Evolutionary conservation across 345 rosid species (phyloP).

Genomic region (Streptanthus diversifolius): DNA sequence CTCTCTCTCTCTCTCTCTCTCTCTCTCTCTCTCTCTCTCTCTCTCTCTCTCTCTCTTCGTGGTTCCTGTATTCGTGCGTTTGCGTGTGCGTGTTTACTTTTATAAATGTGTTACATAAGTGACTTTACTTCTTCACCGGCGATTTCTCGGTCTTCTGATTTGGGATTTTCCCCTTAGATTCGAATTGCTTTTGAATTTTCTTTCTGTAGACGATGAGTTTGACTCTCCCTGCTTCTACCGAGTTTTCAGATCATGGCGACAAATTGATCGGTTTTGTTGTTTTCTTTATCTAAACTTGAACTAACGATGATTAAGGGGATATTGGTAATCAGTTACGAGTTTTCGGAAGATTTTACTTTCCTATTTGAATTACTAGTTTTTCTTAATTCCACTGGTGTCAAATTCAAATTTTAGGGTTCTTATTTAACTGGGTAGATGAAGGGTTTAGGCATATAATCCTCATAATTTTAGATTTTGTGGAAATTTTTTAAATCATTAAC

Average conservation of each 20-base stretch:
- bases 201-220: neutral
- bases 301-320: neutral
- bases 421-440: neutral
- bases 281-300: neutral
- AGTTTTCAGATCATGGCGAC: neutral
- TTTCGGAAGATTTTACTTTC: neutral
- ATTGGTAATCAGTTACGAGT: neutral
- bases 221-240: slow-evolving; percentile 10
- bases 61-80: slow-evolving; percentile 4
- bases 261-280: neutral
- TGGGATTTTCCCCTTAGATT: neutral
- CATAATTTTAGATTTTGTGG: neutral
- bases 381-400: too few relatives aligned
- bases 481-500: neutral
- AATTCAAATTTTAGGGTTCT: neutral
- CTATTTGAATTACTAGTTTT: neutral
- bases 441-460: neutral
- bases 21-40: neutral
- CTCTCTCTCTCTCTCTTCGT: neutral
- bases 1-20: neutral
- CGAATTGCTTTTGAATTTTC: neutral
- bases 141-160: neutral
- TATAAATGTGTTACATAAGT: neutral
- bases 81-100: neutral
- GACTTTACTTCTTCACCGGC: neutral